Conservation (phyloP, 2,329 filamentous ascomycete species). For the Westerdykella sp. region DNA sequence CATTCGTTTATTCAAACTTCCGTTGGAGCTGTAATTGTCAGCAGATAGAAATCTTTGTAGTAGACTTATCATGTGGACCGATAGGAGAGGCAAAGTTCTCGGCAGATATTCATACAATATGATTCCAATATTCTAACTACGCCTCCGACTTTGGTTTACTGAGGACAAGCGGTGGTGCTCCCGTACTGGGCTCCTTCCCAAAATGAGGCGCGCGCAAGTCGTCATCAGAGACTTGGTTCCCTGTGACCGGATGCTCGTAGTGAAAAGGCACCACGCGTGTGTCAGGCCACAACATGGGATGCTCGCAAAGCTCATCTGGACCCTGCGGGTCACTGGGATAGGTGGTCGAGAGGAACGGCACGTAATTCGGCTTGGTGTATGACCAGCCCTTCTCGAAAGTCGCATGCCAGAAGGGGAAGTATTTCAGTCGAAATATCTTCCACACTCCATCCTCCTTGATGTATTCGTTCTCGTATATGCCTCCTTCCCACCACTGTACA, state of each 20-base stretch:
- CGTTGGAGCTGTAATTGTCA: constrained; percentile 11
- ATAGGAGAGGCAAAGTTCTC: not conserved
- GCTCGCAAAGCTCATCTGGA: constrained; percentile 49
- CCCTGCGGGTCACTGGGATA: constrained; percentile 48
- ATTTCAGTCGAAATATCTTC: constrained; percentile 50
- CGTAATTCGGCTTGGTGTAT: constrained; percentile 49
- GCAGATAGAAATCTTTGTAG: too few species aligned
- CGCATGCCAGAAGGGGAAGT: constrained; percentile 54
- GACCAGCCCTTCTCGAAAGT: constrained; percentile 50
- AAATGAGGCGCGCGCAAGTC: constrained; percentile 46
- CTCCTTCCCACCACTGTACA: constrained; percentile 54
- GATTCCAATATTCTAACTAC: constrained; percentile 5
- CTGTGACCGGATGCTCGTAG: constrained; percentile 48
- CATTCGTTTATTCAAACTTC: constrained; percentile 23
- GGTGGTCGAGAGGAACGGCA: constrained; percentile 46
- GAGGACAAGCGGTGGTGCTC: constrained; percentile 41
- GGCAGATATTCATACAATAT: not conserved
- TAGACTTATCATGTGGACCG: too few species aligned
- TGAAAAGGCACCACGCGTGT: constrained; percentile 51
- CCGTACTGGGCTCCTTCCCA: constrained; percentile 38
- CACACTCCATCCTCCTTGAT: constrained; percentile 51
- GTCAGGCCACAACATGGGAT: constrained; percentile 53
- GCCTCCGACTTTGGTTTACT: constrained; percentile 21
- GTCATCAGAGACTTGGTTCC: constrained; percentile 40
- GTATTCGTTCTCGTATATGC: constrained; percentile 55